These are phyloP conservation scores for Tardiomyces depauwii DNA, from an alignment of 1,139 yeast genomes.

Conservation along the genomic window DNA sequence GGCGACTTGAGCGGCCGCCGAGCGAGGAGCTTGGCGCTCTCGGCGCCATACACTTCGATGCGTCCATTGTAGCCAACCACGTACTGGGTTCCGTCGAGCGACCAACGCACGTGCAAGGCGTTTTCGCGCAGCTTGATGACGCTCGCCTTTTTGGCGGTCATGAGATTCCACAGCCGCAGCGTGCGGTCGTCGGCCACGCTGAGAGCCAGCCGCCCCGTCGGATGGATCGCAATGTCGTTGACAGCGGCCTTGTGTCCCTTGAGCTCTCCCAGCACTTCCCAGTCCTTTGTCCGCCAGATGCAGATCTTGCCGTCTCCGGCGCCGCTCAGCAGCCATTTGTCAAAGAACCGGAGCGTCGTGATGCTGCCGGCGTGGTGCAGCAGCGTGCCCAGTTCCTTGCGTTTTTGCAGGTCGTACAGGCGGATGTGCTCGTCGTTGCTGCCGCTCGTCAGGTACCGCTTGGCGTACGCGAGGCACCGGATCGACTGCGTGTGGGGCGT, in stretches of 20 bases:
- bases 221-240: conserved; percentile 81
- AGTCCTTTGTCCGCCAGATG: conserved; percentile 92
- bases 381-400: conserved; percentile 87
- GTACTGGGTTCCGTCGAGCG: conserved; percentile 50
- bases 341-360: conserved; percentile 61
- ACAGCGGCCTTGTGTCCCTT: conserved; percentile 74
- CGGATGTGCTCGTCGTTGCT: conserved; percentile 94
- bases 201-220: conserved; percentile 84
- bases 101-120: conserved; percentile 26
- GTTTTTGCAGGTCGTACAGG: conserved; percentile 83
- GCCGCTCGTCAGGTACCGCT: conserved; percentile 83
- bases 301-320: conserved; percentile 86
- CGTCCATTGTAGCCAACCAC: conserved; percentile 63
- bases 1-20: conserved; percentile 39
- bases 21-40: conserved; percentile 47
- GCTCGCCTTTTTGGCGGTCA: conserved; percentile 97
- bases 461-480: conserved; percentile 72
- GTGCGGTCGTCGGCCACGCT: conserved; percentile 81
- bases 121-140: conserved; percentile 50
- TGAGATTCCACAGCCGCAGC: conserved; percentile 82
- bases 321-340: conserved; percentile 80
- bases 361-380: conserved; percentile 86
- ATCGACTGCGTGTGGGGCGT: conserved; percentile 89
- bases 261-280: conserved; percentile 85
- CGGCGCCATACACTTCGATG: conserved; percentile 54